Evolutionary conservation across 2,329 filamentous ascomycete species (phyloP), one percentile per base, ranked within the genome.

Genomic region (Penicillium glabrum): DNA sequence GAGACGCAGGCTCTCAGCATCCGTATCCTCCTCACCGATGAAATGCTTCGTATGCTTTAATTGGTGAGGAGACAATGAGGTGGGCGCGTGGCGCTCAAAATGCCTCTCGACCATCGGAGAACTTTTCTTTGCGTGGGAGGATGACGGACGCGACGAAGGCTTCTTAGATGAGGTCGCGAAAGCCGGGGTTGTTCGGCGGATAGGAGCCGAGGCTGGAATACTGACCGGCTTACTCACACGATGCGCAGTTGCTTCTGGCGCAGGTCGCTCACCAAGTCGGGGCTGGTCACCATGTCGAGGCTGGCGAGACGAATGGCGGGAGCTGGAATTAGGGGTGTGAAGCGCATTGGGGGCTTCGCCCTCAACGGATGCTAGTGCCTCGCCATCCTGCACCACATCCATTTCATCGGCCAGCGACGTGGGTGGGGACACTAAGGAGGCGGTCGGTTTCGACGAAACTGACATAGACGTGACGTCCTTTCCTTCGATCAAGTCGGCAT

Each of bases 271-370:
- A 37, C 72, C 64, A 53, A 75, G 69, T 51, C 75, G 75, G 24
- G 76, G 72, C 59, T 26, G 24, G 24, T 78, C 75, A 37, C 72
- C 64, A 53, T 75, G 69, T 51, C 75, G 75, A 24, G 76, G 72
- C 59, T 79, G 77, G 41, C 75, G 75, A 29, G 77, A 79, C 8
- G 75, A 77, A 46, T 78, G 75, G 11, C 75, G 73, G 41, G 77
- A 79, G 45, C 69, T 75, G 3, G 75, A 73, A 24, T 69, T 72
- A 11, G 76, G 69, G n/a, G 75, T 74, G 59, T 75, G 66, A 13
- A 72, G 57, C 7, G 67, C 60, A 31, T 64, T 39, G 54, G 62
- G 50, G 57, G 58, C 52, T 24, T 72, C 73, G 24, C 67, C 67
- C 46, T 72, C 69, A n/a, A 69, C 67, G 46, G 71, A 66, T 26